Conservation (phyloP, 495 filamentous ascomycete species). For the Aspergillus panamensis region DNA sequence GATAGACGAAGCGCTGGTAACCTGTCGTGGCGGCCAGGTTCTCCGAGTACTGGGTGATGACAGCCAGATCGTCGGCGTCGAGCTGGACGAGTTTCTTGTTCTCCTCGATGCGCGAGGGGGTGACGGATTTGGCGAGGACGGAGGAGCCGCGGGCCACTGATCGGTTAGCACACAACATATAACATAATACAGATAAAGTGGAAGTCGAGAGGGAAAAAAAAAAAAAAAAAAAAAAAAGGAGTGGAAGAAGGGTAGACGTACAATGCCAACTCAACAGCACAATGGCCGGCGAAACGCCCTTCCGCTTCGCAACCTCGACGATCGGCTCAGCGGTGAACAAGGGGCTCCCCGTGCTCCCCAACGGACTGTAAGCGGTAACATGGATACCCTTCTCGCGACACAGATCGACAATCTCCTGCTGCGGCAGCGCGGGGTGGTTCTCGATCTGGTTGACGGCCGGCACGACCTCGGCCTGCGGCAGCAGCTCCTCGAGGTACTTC, state of each 20-base stretch:
- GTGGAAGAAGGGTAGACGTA: slow-evolving; percentile 34
- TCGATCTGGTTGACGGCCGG: slow-evolving; percentile 93
- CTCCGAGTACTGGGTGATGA: slow-evolving; percentile 58
- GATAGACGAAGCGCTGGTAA: slow-evolving; percentile 69
- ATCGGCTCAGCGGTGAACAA: slow-evolving; percentile 65
- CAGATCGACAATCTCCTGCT: slow-evolving; percentile 79
- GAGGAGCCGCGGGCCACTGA: slow-evolving; percentile 67
- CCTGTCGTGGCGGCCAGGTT: slow-evolving; percentile 57
- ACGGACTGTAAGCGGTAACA: slow-evolving; percentile 70
- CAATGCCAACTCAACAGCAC: slow-evolving; percentile 75
- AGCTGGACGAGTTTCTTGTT: slow-evolving; percentile 68
- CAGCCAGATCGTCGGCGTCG: slow-evolving; percentile 61
- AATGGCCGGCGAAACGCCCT: slow-evolving; percentile 55
- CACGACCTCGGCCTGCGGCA: slow-evolving; percentile 59
- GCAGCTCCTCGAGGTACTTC: slow-evolving; percentile 67
- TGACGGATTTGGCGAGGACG: slow-evolving; percentile 78
- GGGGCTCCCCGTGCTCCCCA: slow-evolving; percentile 75
- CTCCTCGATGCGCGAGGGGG: slow-evolving; percentile 66
- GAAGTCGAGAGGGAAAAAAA: not conserved
- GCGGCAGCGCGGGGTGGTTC: slow-evolving; percentile 73
- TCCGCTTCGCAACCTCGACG: slow-evolving; percentile 66
- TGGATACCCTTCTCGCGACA: slow-evolving; percentile 71
- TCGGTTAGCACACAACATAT: not conserved
- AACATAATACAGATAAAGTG: not conserved
- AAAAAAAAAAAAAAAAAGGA: not conserved